Base-by-base conservation (phyloP, 2,329 filamentous ascomycete species). In the Cercospora canescens region DNA sequence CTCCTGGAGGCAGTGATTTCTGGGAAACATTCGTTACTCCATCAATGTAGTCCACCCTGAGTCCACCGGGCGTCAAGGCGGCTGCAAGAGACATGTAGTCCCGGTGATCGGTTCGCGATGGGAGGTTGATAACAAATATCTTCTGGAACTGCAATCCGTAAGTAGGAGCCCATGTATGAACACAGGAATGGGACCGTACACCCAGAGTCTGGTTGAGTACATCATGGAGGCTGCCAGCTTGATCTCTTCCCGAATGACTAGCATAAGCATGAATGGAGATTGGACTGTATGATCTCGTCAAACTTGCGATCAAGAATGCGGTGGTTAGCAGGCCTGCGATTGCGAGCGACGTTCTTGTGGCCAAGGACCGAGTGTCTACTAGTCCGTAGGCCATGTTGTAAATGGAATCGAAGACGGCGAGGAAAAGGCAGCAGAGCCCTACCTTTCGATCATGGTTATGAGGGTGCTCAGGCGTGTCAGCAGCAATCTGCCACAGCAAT, bases 81-180 rank as follows among this genome's bases (percentile, higher is more conserved):
- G 83, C 82, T 1, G 82, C 81, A 6, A 86, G 75, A 1, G 79
- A 76, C 71, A 87, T 80, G 2, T 81, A 78, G 75, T 87, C 83
- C 50, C 83, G 80, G 9, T 84, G 81, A 68, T 87, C 85, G 24
- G 80, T 82, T 4, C 85, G 76, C 21, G 79, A 78, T 0, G 83
- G 82, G 6, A 87, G 78, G 55, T 83, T 85, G 54, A 87, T 79
- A 26, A 84, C 83, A 67, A 86, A 80, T 16, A 87, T 82, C 60
- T 83, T 79, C 35, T 83, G 77, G 67, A 87, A 87, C 84, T 75
- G 60, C 26, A 34, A 11, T 6, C 4, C 30, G 50, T 69, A 39
- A 70, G 64, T 39, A 58, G 4, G 12, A 5, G 24, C 6, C 35
- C 18, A 26, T 12, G 16, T n/a, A 45, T 39, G 21, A 24, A 11